Percentiles rank a stretch among this genome's conserved stretches.
Evolutionary conservation across 768 basidiomycete genomes (phyloP).

Genomic region (Dictyophora rubrovolvata): DNA sequence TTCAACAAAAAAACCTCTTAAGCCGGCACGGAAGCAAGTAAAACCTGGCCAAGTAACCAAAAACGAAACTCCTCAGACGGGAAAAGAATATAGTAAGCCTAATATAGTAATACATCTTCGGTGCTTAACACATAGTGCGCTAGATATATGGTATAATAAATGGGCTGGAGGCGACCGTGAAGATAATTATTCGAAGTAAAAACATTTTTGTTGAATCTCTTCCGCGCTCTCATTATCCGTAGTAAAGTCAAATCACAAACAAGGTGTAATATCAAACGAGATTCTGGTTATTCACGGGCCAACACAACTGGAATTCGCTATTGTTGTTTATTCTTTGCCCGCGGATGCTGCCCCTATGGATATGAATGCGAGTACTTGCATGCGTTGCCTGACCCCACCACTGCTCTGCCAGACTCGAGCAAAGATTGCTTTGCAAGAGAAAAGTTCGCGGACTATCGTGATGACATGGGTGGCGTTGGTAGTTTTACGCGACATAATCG

Average conservation of each 20-base stretch:
- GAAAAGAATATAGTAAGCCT: conserved; percentile 89
- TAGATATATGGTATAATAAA: conserved; percentile 98
- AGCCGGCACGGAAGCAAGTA: conserved; percentile 91
- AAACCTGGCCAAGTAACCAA: conserved; percentile 85
- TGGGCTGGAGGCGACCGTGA: conserved; percentile 99
- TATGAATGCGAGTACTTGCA: conserved; percentile 98
- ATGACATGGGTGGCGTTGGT: conserved; percentile 99
- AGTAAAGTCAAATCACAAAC: conserved; percentile 94
- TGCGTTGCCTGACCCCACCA: conserved; percentile 62
- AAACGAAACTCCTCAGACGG: conserved; percentile 79
- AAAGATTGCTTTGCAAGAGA: conserved; percentile 96
- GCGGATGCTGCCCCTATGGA: conserved; percentile 96
- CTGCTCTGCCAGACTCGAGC: conserved; percentile 75
- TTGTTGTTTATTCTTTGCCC: conserved; percentile 88
- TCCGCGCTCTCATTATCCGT: conserved; percentile 8
- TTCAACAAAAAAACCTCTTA: conserved; percentile 48
- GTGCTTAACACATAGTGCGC: conserved; percentile 9
- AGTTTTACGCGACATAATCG: conserved; percentile 91
- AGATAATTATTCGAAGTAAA: conserved; percentile 87
- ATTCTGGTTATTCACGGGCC: conserved; percentile 89
- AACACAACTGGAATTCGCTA: conserved; percentile 91
- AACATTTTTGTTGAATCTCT: background rate
- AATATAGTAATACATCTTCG: background rate
- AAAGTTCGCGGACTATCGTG: conserved; percentile 94
- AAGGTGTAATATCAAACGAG: conserved; percentile 77